phyloP scores from a whole-genome alignment of 2,329 filamentous ascomycete species.

The Talaromyces sp. region DNA sequence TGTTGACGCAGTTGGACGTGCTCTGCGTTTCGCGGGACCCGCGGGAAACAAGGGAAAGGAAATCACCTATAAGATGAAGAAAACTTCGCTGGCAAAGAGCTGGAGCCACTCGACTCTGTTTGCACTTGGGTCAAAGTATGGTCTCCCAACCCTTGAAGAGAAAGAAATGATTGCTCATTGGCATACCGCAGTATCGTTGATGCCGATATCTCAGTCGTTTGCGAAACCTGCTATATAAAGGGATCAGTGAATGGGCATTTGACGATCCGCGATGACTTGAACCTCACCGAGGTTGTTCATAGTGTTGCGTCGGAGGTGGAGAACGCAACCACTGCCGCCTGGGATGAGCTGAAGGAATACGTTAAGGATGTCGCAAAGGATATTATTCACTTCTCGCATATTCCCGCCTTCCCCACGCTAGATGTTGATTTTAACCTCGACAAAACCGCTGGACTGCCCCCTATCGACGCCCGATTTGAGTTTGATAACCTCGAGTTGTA shows the following conservation, averaged over 20 bases:
- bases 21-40: conserved; percentile 1
- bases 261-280: conserved; percentile 32
- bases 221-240: conserved; percentile 49
- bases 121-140: background rate
- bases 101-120: conserved; percentile 4
- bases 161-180: background rate
- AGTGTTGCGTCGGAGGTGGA: conserved; percentile 18
- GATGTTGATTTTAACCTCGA: conserved; percentile 35
- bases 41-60: background rate
- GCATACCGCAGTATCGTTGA: background rate
- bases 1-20: background rate
- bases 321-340: background rate
- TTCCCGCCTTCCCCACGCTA: conserved; percentile 24
- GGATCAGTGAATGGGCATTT: conserved; percentile 43
- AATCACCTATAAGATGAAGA: conserved; percentile 5
- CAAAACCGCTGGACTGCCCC: conserved; percentile 29
- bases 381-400: background rate
- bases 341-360: conserved; percentile 1
- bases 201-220: conserved; percentile 20
- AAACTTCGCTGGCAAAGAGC: background rate
- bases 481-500: conserved; percentile 53
- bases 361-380: conserved; percentile 2
- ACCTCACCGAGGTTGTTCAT: conserved; percentile 10
- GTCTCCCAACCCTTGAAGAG: background rate
- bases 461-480: conserved; percentile 29